Evolutionary conservation across 225 moss, liverwort and hornwort species (phyloP).

Genomic region (Physcomitrellopsis africana): DNA sequence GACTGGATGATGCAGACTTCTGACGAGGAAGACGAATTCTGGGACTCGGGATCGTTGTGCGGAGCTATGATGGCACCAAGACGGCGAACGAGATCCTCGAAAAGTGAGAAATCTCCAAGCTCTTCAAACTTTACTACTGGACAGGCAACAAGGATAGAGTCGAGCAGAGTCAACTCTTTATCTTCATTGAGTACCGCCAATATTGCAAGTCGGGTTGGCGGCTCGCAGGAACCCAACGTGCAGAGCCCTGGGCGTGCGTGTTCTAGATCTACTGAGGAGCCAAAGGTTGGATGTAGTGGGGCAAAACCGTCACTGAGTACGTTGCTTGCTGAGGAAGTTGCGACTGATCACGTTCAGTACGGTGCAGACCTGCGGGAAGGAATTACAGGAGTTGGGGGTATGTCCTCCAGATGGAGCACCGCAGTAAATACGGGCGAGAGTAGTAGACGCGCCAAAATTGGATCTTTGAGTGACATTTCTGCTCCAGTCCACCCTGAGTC

Average conservation of each 20-base stretch:
- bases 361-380: too few relatives aligned
- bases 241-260: slow-evolving; percentile 3
- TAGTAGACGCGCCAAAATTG: slow-evolving; percentile 37
- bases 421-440: slow-evolving; percentile 23
- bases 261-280: background rate
- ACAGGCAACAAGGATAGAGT: background rate
- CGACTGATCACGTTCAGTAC: background rate
- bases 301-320: slow-evolving; percentile 31
- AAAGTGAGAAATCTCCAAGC: slow-evolving; percentile 9
- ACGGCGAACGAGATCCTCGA: slow-evolving; percentile 25
- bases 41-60: slow-evolving; percentile 43
- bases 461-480: slow-evolving; percentile 38
- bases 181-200: background rate
- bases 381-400: background rate
- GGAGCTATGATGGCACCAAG: slow-evolving; percentile 19
- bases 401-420: slow-evolving; percentile 32
- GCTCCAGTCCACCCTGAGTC: slow-evolving; percentile 37
- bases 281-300: background rate
- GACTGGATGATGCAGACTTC: slow-evolving; percentile 44
- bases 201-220: background rate
- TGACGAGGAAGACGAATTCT: slow-evolving; percentile 40
- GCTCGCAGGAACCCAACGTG: slow-evolving; percentile 2
- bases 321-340: slow-evolving; percentile 39
- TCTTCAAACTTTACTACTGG: background rate
- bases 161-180: background rate